Conservation (phyloP, 2,329 filamentous ascomycete species). For the Phoma sp. region DNA sequence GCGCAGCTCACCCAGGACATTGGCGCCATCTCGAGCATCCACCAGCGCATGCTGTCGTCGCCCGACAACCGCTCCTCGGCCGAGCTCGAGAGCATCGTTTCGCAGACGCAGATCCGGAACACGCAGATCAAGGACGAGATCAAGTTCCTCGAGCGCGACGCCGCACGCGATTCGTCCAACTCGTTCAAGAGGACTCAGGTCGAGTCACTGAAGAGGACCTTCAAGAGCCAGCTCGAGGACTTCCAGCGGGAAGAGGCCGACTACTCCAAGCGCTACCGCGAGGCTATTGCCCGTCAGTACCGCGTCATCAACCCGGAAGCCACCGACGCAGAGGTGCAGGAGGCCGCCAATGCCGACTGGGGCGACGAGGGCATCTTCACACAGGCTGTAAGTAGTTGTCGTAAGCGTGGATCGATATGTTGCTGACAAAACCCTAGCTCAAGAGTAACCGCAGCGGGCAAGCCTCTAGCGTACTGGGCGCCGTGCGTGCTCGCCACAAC, state of each 20-base stretch:
- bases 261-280: conserved; percentile 74
- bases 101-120: conserved; percentile 74
- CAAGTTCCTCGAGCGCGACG: conserved; percentile 75
- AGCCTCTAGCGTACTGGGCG: conserved; percentile 74
- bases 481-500: conserved; percentile 81
- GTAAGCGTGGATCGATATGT: background rate
- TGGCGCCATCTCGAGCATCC: conserved; percentile 69
- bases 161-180: conserved; percentile 68
- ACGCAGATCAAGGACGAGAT: conserved; percentile 80
- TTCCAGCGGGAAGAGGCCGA: conserved; percentile 74
- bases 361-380: conserved; percentile 82
- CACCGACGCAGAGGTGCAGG: conserved; percentile 72
- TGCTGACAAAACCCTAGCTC: conserved; percentile 58
- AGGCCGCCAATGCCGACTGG: conserved; percentile 75
- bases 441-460: conserved; percentile 76
- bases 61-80: conserved; percentile 61
- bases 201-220: conserved; percentile 72
- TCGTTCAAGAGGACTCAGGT: conserved; percentile 73
- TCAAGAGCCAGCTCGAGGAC: conserved; percentile 72
- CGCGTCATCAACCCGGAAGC: conserved; percentile 82
- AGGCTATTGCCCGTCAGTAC: conserved; percentile 81
- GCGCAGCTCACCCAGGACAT: conserved; percentile 70
- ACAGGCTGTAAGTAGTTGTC: conserved; percentile 69
- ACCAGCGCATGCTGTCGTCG: conserved; percentile 73
- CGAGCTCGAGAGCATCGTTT: conserved; percentile 71